phyloP scores from a whole-genome alignment of 2,329 filamentous ascomycete species.

The Stagonosporopsis chrysanthemi region DNA sequence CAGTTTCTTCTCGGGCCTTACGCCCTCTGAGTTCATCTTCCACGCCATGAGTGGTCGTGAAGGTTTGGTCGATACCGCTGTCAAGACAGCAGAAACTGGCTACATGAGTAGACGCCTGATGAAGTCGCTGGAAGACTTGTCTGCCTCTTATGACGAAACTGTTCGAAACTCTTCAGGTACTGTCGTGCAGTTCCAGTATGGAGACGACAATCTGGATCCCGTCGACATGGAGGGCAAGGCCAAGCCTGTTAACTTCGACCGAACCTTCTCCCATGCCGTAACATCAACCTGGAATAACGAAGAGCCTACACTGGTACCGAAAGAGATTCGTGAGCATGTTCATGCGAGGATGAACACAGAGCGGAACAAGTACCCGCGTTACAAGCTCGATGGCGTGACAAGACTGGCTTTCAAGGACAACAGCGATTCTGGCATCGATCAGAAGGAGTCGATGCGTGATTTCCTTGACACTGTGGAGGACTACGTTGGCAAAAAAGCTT shows the following conservation, averaged over 20 bases:
- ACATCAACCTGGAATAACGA: slow-evolving; percentile 80
- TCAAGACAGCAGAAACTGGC: slow-evolving; percentile 98
- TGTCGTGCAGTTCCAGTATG: slow-evolving; percentile 97
- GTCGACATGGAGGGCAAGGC: slow-evolving; percentile 97
- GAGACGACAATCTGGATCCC: slow-evolving; percentile 93
- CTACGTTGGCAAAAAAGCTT: slow-evolving; percentile 71
- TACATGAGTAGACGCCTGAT: slow-evolving; percentile 99
- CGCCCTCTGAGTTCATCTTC: slow-evolving; percentile 93
- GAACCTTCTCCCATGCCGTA: slow-evolving; percentile 83
- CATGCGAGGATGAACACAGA: slow-evolving; percentile 72
- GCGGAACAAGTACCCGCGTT: slow-evolving; percentile 61
- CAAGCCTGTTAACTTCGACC: slow-evolving; percentile 88
- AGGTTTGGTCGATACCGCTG: slow-evolving; percentile 78
- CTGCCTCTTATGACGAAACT: slow-evolving; percentile 91
- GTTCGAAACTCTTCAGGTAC: slow-evolving; percentile 88
- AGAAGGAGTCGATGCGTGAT: slow-evolving; percentile 76
- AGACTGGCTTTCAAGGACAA: slow-evolving; percentile 73
- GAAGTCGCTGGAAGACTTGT: slow-evolving; percentile 96
- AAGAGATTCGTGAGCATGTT: slow-evolving; percentile 75
- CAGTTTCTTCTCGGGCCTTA: slow-evolving; percentile 93
- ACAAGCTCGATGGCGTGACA: slow-evolving; percentile 44
- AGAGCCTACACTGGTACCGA: slow-evolving; percentile 75
- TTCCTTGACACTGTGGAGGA: slow-evolving; percentile 81
- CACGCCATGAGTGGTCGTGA: slow-evolving; percentile 98
- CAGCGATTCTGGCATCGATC: slow-evolving; percentile 64